These are phyloP conservation scores for Penicillium sp. DNA, from an alignment of 2,329 filamentous ascomycete species.

Conservation along the genomic window DNA sequence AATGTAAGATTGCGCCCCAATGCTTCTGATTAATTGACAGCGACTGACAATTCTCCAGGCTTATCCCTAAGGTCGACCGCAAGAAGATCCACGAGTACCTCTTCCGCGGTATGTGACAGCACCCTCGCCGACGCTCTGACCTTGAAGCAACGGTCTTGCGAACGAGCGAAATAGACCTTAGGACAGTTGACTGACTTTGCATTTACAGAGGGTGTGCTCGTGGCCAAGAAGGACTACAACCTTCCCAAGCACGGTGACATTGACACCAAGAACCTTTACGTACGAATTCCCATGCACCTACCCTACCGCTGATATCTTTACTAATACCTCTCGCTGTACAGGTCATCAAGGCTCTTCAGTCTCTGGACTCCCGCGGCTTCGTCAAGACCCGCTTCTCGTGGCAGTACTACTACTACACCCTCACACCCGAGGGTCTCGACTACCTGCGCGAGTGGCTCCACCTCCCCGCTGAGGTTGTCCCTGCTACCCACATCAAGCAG, in stretches of 20 bases:
- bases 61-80: constrained; percentile 99
- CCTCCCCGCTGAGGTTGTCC: constrained; percentile 98
- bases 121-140: constrained; percentile 21
- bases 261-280: constrained; percentile 99
- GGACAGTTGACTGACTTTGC: constrained; percentile 14
- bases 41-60: constrained; percentile 55
- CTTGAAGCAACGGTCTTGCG: background rate
- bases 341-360: constrained; percentile 98
- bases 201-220: constrained; percentile 71
- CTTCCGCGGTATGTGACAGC: constrained; percentile 70
- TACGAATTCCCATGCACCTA: constrained; percentile 34
- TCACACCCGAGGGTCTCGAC: constrained; percentile 98
- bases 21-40: background rate
- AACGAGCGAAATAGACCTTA: background rate
- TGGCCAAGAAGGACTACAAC: constrained; percentile 99
- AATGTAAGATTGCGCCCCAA: constrained; percentile 41
- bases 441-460: constrained; percentile 99
- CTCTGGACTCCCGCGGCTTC: constrained; percentile 94
- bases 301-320: background rate
- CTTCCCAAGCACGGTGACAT: constrained; percentile 96
- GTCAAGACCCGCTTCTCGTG: constrained; percentile 99
- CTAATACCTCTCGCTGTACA: constrained; percentile 28
- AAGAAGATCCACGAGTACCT: constrained; percentile 99
- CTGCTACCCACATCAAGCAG: constrained; percentile 99
- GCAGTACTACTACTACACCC: constrained; percentile 99